Base-by-base conservation (phyloP, 306 rosid genomes). In the Morella rubra region DNA sequence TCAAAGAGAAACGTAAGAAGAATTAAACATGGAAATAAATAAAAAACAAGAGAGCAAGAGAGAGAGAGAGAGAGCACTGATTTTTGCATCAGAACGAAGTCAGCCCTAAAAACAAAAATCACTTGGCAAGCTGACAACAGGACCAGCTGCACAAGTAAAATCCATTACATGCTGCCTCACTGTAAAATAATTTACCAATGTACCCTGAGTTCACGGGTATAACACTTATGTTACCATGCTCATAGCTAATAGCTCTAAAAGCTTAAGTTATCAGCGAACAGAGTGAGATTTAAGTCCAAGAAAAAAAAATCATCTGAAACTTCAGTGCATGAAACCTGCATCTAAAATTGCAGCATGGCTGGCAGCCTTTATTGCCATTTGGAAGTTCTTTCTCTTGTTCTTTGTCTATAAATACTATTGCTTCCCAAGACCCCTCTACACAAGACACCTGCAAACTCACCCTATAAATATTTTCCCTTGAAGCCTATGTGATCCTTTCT, bases 91-190 rank as follows among this genome's bases (percentile, higher is more conserved):
- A 76, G 53, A 52, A 75, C 49, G 41, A 6, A 12, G 64, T 62
- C 32, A 69, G 19, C 40, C n/a, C 64, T 61, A 75, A 75, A 75
- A 58, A 47, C 1, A 9, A 65, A 76, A 76, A 71, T 27, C 58
- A 37, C 22, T 52, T 52, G 58, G 58, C 58, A 16, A 52, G 58
- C 58, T 52, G 58, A 16, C 19, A 52, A 52, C 58, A 5, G 20
- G 53, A 52, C 20, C 58, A 52, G 58, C 58, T 15, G 58, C 58
- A 14, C 8, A n/a, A 7, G 20, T 52, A 19, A 52, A 16, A 52
- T 52, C 7, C 13, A 52, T 16, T 52, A 16, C 19, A 52, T 2
- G 1, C 19, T 52, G 18, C n/a, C 58, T 52, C 19, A 52, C 22
- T 52, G 20, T 19, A 52, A n/a, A 15, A 7, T 18, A 52, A 52